phyloP scores from a whole-genome alignment of 2,329 filamentous ascomycete species.

The Basipetospora sp. region DNA sequence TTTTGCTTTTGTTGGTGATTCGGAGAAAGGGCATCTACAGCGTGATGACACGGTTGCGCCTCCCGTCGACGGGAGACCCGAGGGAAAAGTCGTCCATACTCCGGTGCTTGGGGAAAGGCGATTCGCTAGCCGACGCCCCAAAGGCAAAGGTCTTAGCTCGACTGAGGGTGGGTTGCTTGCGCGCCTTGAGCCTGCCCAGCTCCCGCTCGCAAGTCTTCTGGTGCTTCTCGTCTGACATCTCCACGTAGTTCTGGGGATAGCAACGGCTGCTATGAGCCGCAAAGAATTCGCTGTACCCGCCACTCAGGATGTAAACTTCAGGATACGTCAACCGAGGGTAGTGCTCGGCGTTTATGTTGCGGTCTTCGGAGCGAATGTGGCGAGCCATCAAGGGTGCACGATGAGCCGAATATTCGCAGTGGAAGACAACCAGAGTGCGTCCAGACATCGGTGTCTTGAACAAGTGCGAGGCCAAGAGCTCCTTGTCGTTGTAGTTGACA shows the following conservation, averaged over 20 bases:
- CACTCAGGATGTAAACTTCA: constrained; percentile 91
- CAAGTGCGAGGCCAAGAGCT: constrained; percentile 63
- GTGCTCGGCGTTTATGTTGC: constrained; percentile 65
- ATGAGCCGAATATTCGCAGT: constrained; percentile 97
- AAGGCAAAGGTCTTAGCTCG: constrained; percentile 92
- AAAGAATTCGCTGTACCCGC: constrained; percentile 92
- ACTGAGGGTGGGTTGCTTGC: constrained; percentile 54
- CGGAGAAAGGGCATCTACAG: too few relatives aligned
- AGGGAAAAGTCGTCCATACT: constrained; percentile 4
- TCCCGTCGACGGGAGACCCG: neutral
- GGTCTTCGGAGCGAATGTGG: constrained; percentile 78
- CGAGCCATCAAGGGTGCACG: constrained; percentile 93
- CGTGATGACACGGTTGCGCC: constrained; percentile 1
- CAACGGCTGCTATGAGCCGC: constrained; percentile 63
- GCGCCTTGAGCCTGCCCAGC: constrained; percentile 80
- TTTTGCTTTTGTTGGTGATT: too few relatives aligned
- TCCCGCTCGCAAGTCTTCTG: constrained; percentile 86
- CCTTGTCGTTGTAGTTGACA: constrained; percentile 94
- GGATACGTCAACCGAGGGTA: constrained; percentile 89
- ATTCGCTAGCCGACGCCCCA: constrained; percentile 27
- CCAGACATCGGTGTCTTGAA: constrained; percentile 54
- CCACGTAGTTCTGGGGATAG: constrained; percentile 88
- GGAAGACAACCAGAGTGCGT: constrained; percentile 74
- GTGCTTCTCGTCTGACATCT: constrained; percentile 88
- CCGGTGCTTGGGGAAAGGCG: constrained; percentile 3